Evolutionary conservation across 192 early-diverging fungal species (phyloP).

Genomic region (Coemansia sp.): DNA sequence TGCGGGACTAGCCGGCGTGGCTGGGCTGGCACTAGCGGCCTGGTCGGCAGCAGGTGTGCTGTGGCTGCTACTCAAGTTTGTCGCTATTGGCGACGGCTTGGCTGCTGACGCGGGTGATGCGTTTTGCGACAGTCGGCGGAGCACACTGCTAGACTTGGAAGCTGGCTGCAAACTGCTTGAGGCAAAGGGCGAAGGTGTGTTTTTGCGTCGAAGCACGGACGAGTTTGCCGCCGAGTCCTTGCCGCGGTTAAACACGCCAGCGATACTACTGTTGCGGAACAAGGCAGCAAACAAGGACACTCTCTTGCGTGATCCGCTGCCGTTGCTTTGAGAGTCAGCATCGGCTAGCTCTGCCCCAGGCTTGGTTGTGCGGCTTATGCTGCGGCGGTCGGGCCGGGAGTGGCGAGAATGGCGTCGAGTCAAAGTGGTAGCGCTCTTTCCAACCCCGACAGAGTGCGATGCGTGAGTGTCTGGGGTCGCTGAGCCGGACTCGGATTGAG

Average conservation of each 20-base stretch:
- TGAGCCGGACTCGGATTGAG: constrained; percentile 50
- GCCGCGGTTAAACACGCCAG: constrained; percentile 21
- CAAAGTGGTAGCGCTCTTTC: constrained; percentile 23
- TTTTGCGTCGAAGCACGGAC: constrained; percentile 40
- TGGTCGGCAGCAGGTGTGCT: constrained; percentile 7
- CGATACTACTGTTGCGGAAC: constrained; percentile 48
- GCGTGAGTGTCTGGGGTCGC: constrained; percentile 34
- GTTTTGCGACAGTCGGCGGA: constrained; percentile 32
- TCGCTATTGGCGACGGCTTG: constrained; percentile 8
- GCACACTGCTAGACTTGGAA: constrained; percentile 27
- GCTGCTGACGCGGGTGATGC: constrained; percentile 9
- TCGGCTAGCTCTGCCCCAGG: constrained; percentile 21
- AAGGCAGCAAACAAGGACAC: constrained; percentile 77
- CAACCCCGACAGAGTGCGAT: constrained; percentile 17
- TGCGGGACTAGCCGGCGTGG: constrained; percentile 4
- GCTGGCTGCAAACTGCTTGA: constrained; percentile 24
- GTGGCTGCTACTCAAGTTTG: constrained; percentile 7
- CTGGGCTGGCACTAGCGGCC: background rate
- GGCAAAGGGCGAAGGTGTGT: constrained; percentile 43
- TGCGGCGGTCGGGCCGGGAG: constrained; percentile 55
- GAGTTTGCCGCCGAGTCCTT: constrained; percentile 21
- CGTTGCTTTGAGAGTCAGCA: constrained; percentile 25
- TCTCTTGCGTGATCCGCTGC: constrained; percentile 60
- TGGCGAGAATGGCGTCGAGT: constrained; percentile 49
- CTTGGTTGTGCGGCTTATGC: constrained; percentile 37